Base-by-base conservation (phyloP, 306 rosid species). In the Vigna mungo region DNA sequence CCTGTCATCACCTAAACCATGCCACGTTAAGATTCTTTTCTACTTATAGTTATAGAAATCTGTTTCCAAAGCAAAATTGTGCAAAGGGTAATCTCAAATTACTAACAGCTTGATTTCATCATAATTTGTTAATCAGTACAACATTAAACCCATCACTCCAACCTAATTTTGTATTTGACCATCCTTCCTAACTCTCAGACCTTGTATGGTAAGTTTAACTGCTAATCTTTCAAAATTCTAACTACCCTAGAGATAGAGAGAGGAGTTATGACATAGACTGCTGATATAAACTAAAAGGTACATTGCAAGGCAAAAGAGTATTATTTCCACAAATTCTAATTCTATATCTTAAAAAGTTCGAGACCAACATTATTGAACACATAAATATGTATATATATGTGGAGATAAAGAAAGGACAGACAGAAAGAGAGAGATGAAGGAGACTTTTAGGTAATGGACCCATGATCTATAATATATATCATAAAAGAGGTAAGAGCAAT, bases 1-100 rank as follows among this genome's bases (percentile, higher is more conserved):
- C 85, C 84, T 92, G 91, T 87, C 96, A 85, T 85, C 91, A 92
- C 94, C 97, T 89, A 92, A 89, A 85, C 90, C 87, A 84, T 85
- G 83, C 92, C 93, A 86, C 86, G 75, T 87, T 85, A 70, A 83
- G 87, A 91, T 87, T 94, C 91, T 41, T 85, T 90, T 76, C 94
- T 75, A 74, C 82, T 87, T 82, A 63, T 85, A 58, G 84, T 46
- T 65, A 74, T 53, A 74, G 81, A 84, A 85, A 80, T 76, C 73
- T 75, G 59, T 80, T 72, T 80, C 47, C 71, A 51, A 74, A 55
- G 52, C 51, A 37, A 52, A 18, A 39, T 37, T 36, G 72, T 68
- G 36, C 76, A 61, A 73, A 44, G 2, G 66, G 62, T 68, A 53
- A 74, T 77, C 71, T 72, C 64, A 44, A 70, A 56, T 37, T 72